phyloP scores from a whole-genome alignment of 2,329 filamentous ascomycete species.

The Botrytis medusae region DNA sequence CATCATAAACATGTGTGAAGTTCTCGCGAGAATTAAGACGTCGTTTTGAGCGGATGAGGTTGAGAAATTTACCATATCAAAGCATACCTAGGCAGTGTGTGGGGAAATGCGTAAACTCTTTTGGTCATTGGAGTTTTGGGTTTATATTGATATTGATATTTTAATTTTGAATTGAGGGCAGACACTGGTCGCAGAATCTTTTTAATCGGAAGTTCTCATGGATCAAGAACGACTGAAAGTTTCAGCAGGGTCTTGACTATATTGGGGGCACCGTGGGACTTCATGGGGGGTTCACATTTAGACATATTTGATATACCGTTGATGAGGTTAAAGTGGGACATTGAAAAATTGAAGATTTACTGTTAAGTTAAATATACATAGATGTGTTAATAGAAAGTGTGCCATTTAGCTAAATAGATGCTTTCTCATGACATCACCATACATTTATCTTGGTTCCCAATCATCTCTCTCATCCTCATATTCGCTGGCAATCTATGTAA shows the following conservation, averaged over 20 bases:
- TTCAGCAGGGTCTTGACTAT: background rate
- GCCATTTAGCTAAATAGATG: background rate
- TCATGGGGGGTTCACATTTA: background rate
- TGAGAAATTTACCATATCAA: background rate
- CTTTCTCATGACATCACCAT: background rate
- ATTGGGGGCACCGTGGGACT: background rate
- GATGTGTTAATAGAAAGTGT: background rate
- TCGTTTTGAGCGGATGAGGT: too few relatives aligned
- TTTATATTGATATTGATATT: background rate
- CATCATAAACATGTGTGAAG: rapidly evolving
- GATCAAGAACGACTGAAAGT: background rate
- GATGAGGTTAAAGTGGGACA: background rate
- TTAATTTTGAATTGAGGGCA: background rate
- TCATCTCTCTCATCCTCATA: background rate
- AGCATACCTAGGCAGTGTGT: background rate
- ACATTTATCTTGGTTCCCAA: background rate
- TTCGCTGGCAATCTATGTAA: background rate
- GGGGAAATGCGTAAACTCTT: background rate
- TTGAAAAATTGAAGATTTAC: background rate
- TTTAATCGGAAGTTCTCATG: background rate
- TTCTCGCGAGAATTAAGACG: too few relatives aligned
- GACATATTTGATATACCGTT: background rate
- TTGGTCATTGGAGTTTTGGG: background rate
- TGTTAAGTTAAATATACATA: background rate
- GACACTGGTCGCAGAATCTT: background rate